Conservation (phyloP, 2,329 filamentous ascomycete genomes). For the Penicillium oxalicum region DNA sequence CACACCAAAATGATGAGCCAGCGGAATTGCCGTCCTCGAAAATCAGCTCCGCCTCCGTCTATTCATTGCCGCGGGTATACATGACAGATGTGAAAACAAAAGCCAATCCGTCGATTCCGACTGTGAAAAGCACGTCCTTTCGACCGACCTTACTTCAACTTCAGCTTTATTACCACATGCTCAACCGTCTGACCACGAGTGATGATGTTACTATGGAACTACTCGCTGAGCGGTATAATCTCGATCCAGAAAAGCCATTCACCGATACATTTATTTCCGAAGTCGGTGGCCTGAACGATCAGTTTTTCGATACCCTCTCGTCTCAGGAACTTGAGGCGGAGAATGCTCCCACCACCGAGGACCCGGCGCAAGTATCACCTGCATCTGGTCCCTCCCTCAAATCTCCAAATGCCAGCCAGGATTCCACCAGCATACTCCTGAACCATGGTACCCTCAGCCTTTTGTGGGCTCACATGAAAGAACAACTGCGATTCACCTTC, state of each 20-base stretch:
- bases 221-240: conserved; percentile 65
- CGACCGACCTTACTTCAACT: conserved; percentile 79
- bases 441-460: conserved; percentile 54
- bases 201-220: conserved; percentile 63
- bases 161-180: conserved; percentile 79
- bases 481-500: conserved; percentile 52
- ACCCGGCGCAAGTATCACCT: conserved; percentile 12
- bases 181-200: conserved; percentile 64
- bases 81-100: conserved; percentile 87
- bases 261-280: conserved; percentile 74
- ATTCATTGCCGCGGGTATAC: conserved; percentile 51
- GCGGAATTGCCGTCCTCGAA: neutral
- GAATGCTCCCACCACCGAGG: conserved; percentile 21
- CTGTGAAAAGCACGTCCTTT: conserved; percentile 53
- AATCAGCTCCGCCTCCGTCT: conserved; percentile 15
- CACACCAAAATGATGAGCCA: conserved; percentile 8
- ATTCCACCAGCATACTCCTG: conserved; percentile 48
- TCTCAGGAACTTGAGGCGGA: conserved; percentile 28
- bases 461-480: conserved; percentile 60
- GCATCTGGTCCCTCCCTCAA: conserved; percentile 8
- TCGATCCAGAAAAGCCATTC: conserved; percentile 61
- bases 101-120: conserved; percentile 55
- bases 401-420: conserved; percentile 32
- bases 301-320: conserved; percentile 50
- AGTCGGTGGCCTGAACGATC: conserved; percentile 62